Evolutionary conservation across 768 basidiomycete species (phyloP).

Genomic region (Macrolepiota fuliginosa): DNA sequence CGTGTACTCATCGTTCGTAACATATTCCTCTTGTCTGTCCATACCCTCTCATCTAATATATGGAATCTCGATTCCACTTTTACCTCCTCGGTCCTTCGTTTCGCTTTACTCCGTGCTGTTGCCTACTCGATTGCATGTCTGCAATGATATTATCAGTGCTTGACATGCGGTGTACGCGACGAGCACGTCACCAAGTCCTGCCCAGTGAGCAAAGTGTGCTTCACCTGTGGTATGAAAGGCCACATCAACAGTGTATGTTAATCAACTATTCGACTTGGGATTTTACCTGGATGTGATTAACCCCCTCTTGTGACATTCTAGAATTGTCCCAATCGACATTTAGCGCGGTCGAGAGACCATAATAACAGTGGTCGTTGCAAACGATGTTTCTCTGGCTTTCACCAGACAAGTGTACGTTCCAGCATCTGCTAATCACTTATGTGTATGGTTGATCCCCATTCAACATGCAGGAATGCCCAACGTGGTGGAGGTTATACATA

Average conservation of each 20-base stretch:
- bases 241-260: slow-evolving; percentile 64
- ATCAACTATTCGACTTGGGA: not conserved
- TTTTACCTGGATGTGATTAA: not conserved
- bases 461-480: slow-evolving; percentile 79
- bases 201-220: slow-evolving; percentile 80
- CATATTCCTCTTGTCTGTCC: slow-evolving; percentile 24
- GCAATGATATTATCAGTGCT: slow-evolving; percentile 48
- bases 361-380: slow-evolving; percentile 43
- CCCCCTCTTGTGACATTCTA: slow-evolving; percentile 23
- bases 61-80: not conserved
- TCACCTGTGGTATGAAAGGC: slow-evolving; percentile 80
- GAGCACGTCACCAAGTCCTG: slow-evolving; percentile 78
- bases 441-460: not conserved
- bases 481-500: slow-evolving; percentile 77
- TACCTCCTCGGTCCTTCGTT: not conserved
- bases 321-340: slow-evolving; percentile 69
- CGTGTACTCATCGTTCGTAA: slow-evolving; percentile 59
- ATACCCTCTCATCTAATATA: not conserved
- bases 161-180: slow-evolving; percentile 78
- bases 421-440: not conserved
- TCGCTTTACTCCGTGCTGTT: not conserved
- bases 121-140: not conserved
- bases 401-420: slow-evolving; percentile 55
- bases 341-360: slow-evolving; percentile 19
- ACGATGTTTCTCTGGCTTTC: slow-evolving; percentile 63